Base-by-base conservation (phyloP, 2,329 filamentous ascomycete species). In the Parastagonospora nodorum region DNA sequence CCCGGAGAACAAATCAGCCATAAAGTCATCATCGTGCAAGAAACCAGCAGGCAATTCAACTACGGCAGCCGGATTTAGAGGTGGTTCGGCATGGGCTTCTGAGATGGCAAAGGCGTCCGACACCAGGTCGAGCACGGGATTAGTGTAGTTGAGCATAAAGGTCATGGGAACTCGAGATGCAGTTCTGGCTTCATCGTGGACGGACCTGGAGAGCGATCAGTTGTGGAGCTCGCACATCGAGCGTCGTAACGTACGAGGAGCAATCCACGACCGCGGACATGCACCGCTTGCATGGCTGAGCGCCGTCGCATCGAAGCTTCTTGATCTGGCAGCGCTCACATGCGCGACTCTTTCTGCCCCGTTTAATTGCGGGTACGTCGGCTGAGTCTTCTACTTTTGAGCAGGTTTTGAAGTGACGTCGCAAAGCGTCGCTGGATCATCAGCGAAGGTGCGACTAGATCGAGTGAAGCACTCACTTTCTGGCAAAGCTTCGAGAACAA, bases 91-190 rank as follows among this genome's bases (percentile, higher is more conserved):
- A 32, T 46, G 42, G 1, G 46, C 48, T 42, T n/a, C 38, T 41
- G 45, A 32, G 14, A 40, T 28, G 6, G 48, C 46, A 28, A 58
- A 53, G 11, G 50, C 51, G 35, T 51, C 45, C 11, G 42, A 29
- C n/a, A 55, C 41, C 6, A 42, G 46, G 8, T 51, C 51, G 16
- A 42, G 43, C 5, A 9, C 24, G 2, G 57, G 55, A n/a, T 60
- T 51, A 11, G 57, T 58, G 15, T 58, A 58, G 16, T 46, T 42
- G 19, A 49, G 19, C n/a, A 60, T 24, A 14, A 60, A 60, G 1
- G 48, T 43, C 8, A 58, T 45, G 8, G 54, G 10, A 12, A 52
- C 9, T 12, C 16, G 14, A 2, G 10, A 14, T 19, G 12, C 6
- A 6, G 4, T 19, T n/a, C 4, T 14, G n/a, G 24, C 12, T 16